Evolutionary conservation across 306 rosid genomes (phyloP).

Genomic region (Cajanus cajan): DNA sequence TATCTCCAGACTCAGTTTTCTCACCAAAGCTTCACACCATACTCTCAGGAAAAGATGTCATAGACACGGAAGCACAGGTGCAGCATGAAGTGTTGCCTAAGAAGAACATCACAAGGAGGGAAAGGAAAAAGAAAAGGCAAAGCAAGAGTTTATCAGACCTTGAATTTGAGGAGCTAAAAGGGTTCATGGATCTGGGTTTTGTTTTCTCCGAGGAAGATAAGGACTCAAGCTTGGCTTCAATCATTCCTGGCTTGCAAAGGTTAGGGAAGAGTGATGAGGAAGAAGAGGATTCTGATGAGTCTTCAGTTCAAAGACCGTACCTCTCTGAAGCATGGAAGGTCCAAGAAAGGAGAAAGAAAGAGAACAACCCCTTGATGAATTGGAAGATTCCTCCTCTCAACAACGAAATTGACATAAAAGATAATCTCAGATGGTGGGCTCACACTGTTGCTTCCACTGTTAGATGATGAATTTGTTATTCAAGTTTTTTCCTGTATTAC

Average conservation of each 20-base stretch:
- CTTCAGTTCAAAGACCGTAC: constrained; percentile 66
- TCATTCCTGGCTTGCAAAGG: constrained; percentile 85
- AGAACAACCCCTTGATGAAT: constrained; percentile 54
- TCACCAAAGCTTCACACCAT: constrained; percentile 50
- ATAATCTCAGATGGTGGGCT: constrained; percentile 82
- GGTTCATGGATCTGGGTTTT: constrained; percentile 90
- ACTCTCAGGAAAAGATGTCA: constrained; percentile 52
- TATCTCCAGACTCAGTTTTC: constrained; percentile 52
- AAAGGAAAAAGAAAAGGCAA: constrained; percentile 37
- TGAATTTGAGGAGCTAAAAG: constrained; percentile 82
- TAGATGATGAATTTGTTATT: constrained; percentile 41
- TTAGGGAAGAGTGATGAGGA: constrained; percentile 50
- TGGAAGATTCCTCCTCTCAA: constrained; percentile 62
- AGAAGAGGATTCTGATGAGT: constrained; percentile 21
- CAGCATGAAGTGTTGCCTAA: constrained; percentile 23
- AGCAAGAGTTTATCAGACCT: constrained; percentile 86
- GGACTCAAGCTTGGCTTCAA: constrained; percentile 70
- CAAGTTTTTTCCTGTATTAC: neutral
- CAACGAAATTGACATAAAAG: constrained; percentile 64
- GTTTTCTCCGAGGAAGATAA: constrained; percentile 79
- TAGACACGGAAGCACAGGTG: constrained; percentile 25
- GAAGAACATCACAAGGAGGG: constrained; percentile 25
- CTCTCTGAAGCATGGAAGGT: constrained; percentile 87
- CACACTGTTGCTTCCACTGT: constrained; percentile 79
- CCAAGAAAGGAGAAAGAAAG: constrained; percentile 44